phyloP scores from a whole-genome alignment of 1,139 yeast genomes.

The Zhuliangozyma parablackwelliae region DNA sequence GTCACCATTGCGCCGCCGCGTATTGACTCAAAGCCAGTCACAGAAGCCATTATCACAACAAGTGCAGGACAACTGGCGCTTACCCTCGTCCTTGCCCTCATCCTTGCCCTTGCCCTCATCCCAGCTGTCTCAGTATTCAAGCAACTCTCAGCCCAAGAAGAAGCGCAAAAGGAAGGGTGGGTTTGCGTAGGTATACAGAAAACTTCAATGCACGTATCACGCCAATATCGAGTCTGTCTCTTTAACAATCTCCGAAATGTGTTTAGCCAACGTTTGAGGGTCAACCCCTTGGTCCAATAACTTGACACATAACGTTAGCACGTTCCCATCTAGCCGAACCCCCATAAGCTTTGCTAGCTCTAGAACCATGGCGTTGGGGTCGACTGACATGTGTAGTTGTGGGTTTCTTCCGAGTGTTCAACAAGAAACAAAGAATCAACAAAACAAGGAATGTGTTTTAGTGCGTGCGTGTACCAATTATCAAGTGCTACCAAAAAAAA shows the following conservation, averaged over 20 bases:
- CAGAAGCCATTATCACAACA: too few species aligned
- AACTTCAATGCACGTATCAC: slow-evolving; percentile 1
- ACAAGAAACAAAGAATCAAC: too few species aligned
- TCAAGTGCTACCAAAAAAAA: too few species aligned
- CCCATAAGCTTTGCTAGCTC: slow-evolving; percentile 26
- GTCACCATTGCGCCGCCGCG: background rate
- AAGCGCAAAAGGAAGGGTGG: slow-evolving; percentile 28
- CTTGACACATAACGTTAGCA: slow-evolving; percentile 32
- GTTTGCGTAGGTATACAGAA: slow-evolving; percentile 11
- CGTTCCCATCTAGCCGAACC: slow-evolving; percentile 26
- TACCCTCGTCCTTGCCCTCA: too few species aligned
- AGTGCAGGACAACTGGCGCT: too few species aligned
- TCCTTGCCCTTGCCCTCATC: slow-evolving; percentile 1
- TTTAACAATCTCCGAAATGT: slow-evolving; percentile 21
- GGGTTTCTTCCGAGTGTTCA: too few species aligned
- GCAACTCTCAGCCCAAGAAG: slow-evolving; percentile 8
- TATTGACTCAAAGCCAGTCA: slow-evolving; percentile 2
- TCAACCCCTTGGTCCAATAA: slow-evolving; percentile 37
- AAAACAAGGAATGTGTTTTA: too few species aligned
- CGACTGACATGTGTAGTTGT: background rate
- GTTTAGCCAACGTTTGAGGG: slow-evolving; percentile 27
- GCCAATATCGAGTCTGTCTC: slow-evolving; percentile 20
- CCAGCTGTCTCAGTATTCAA: slow-evolving; percentile 2
- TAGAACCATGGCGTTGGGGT: slow-evolving; percentile 16
- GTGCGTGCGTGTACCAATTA: too few species aligned